phyloP scores from a whole-genome alignment of 192 early-diverging fungal genomes.

The Coemansia sp. region DNA sequence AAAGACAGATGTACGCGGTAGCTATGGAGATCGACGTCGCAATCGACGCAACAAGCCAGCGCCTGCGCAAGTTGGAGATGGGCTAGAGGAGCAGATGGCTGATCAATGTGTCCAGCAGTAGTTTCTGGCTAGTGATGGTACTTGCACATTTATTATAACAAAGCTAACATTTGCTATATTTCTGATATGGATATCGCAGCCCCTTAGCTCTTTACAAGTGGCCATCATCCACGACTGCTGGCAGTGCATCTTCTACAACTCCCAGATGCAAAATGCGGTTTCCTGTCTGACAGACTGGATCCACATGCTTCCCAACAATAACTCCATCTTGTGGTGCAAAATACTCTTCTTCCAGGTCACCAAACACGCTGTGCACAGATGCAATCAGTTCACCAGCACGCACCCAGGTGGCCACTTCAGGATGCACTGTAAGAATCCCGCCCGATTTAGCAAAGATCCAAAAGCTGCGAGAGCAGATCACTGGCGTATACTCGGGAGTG shows the following conservation, averaged over 20 bases:
- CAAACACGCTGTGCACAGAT: conserved; percentile 84
- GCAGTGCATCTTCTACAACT: conserved; percentile 60
- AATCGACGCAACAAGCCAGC: conserved; percentile 42
- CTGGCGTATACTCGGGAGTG: conserved; percentile 59
- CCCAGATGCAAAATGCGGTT: conserved; percentile 86
- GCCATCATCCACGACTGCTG: conserved; percentile 59
- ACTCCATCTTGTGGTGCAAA: conserved; percentile 78
- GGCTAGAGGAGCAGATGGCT: conserved; percentile 41
- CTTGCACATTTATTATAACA: background rate
- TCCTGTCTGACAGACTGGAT: conserved; percentile 85
- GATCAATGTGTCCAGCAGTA: conserved; percentile 53
- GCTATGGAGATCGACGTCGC: conserved; percentile 44
- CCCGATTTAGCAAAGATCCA: conserved; percentile 89
- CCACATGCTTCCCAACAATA: conserved; percentile 78
- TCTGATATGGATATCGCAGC: too few relatives aligned
- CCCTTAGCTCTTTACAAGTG: conserved; percentile 45
- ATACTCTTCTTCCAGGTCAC: conserved; percentile 79
- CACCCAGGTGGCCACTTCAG: conserved; percentile 77
- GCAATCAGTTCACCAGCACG: conserved; percentile 83
- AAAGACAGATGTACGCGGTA: conserved; percentile 30
- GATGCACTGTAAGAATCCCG: conserved; percentile 82
- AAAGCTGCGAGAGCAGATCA: conserved; percentile 61
- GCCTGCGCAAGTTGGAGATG: conserved; percentile 10
- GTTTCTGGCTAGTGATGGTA: background rate
- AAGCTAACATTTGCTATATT: background rate